Evolutionary conservation across 805 yeast species (phyloP).

Genomic region (Candida lessepsii): DNA sequence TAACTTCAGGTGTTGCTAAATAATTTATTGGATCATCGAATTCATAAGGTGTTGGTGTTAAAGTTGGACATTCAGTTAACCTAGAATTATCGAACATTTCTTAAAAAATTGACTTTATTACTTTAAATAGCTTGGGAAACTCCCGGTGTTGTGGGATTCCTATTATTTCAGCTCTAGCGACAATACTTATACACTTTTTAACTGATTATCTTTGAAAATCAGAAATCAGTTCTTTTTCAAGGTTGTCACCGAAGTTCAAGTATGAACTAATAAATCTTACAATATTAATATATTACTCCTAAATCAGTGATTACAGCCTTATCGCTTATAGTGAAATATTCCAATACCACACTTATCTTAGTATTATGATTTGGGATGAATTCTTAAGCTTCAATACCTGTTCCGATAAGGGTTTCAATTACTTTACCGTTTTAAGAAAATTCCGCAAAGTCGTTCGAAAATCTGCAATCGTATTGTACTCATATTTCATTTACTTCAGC

Average conservation of each 20-base stretch:
- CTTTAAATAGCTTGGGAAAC: not conserved
- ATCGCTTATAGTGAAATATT: no score
- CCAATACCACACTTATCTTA: no score
- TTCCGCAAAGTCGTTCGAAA: slow-evolving; percentile 2
- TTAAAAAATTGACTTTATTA: not conserved
- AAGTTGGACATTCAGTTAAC: slow-evolving; percentile 41
- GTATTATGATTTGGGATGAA: no score
- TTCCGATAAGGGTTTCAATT: slow-evolving; percentile 7
- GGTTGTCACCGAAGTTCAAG: no score
- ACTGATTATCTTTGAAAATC: no score
- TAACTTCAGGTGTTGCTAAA: slow-evolving; percentile 40
- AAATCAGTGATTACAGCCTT: no score
- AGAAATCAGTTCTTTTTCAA: no score
- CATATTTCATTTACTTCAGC: not conserved
- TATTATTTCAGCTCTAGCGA: not conserved
- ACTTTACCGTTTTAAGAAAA: slow-evolving; percentile 9
- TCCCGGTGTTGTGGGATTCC: not conserved
- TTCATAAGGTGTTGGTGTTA: slow-evolving; percentile 44
- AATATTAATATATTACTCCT: no score
- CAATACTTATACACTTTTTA: no score
- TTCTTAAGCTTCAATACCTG: not conserved
- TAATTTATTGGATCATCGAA: slow-evolving; percentile 51
- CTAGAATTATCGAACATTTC: slow-evolving; percentile 17
- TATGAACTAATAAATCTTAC: no score
- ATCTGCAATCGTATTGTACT: slow-evolving; percentile 1